phyloP scores from a whole-genome alignment of 495 filamentous ascomycete genomes.

The Hyaloscypha finlandica region DNA sequence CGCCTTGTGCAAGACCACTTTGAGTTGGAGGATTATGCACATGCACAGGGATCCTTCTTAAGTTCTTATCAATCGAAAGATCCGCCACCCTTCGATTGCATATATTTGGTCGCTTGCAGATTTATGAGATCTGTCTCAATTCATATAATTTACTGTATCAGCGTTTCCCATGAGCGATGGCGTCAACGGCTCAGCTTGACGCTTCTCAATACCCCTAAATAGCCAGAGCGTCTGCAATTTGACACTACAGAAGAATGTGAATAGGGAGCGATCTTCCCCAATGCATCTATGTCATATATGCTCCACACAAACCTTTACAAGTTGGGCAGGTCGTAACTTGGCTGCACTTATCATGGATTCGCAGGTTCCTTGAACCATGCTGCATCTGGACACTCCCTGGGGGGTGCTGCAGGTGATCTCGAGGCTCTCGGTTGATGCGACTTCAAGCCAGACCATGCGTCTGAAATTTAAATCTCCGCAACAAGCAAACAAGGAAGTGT shows the following conservation, averaged over 20 bases:
- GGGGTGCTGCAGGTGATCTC: neutral
- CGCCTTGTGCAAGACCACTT: neutral
- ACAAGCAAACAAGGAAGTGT: neutral
- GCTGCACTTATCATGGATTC: neutral
- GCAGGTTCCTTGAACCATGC: neutral
- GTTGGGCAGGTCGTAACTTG: neutral
- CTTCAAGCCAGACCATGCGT: neutral
- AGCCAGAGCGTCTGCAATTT: conserved; percentile 4
- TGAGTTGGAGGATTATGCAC: conserved; percentile 4
- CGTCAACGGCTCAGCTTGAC: neutral
- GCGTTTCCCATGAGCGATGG: neutral
- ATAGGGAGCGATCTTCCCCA: neutral
- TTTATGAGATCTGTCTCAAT: conserved; percentile 8
- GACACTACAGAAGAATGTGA: neutral
- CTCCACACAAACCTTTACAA: neutral
- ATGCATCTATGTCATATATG: neutral
- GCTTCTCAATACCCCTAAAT: neutral
- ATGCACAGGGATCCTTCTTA: conserved; percentile 6
- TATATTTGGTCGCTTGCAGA: neutral
- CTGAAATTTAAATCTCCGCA: conserved; percentile 1
- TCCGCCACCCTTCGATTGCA: neutral
- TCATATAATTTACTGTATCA: neutral
- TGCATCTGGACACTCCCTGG: neutral
- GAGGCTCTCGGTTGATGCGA: conserved; percentile 2
- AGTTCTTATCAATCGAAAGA: conserved; percentile 6